phyloP scores from a whole-genome alignment of 2,329 filamentous ascomycete species.

The Aspergillus sp. region DNA sequence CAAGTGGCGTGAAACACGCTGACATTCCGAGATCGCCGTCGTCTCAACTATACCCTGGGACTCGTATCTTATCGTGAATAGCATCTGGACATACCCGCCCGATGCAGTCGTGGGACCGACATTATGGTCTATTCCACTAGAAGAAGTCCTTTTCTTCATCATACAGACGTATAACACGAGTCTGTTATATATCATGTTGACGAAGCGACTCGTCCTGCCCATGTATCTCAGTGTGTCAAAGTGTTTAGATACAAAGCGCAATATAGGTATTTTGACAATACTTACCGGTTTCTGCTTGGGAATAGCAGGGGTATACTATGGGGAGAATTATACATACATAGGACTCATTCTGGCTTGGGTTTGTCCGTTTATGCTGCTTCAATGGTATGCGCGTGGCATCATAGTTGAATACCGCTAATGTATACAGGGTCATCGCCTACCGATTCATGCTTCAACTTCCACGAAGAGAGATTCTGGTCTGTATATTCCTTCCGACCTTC shows the following conservation, averaged over 20 bases:
- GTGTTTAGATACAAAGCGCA: no score
- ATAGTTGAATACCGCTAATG: no score
- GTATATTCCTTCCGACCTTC: slow-evolving; percentile 60
- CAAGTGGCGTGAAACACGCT: no score
- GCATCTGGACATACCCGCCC: slow-evolving; percentile 67
- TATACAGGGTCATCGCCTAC: slow-evolving; percentile 52
- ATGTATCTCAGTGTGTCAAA: slow-evolving; percentile 27
- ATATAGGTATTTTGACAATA: no score
- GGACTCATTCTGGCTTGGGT: slow-evolving; percentile 68
- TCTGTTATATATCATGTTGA: slow-evolving; percentile 63
- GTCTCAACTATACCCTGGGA: slow-evolving; percentile 70
- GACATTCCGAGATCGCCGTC: slow-evolving; percentile 52
- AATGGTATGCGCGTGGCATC: slow-evolving; percentile 42
- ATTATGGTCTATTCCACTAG: slow-evolving; percentile 61
- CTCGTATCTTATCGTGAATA: slow-evolving; percentile 64
- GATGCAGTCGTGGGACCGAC: slow-evolving; percentile 60
- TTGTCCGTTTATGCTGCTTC: slow-evolving; percentile 58
- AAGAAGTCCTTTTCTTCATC: slow-evolving; percentile 74
- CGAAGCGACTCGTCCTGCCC: slow-evolving; percentile 58
- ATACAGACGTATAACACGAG: slow-evolving; percentile 65
- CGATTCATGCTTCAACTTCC: slow-evolving; percentile 61
- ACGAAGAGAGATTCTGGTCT: slow-evolving; percentile 51
- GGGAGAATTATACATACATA: slow-evolving; percentile 55
- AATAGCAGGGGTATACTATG: slow-evolving; percentile 41
- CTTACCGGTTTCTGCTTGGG: background rate